phyloP scores from a whole-genome alignment of 139 green algal genomes.

The Chlorella ohadii region DNA sequence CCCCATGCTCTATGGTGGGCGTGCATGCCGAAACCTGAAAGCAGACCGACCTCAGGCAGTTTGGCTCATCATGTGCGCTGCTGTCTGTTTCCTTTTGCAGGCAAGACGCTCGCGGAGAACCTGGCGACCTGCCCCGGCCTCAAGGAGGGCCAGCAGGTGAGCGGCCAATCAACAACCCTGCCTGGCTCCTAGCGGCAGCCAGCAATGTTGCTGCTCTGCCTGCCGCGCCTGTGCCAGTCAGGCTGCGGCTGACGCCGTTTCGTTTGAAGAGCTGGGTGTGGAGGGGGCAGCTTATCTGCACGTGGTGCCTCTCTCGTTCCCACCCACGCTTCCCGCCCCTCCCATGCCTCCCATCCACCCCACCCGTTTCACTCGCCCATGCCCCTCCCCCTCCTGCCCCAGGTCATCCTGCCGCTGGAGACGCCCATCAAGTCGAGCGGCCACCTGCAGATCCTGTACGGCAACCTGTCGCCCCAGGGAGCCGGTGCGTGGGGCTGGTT shows the following conservation, averaged over 20 bases:
- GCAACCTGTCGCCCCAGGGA: conserved; percentile 94
- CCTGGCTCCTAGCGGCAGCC: too few species aligned
- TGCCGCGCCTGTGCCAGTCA: background rate
- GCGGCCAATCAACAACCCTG: too few species aligned
- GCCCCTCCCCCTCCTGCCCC: background rate
- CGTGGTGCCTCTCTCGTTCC: too few species aligned
- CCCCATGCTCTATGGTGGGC: too few species aligned
- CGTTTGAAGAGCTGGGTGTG: too few species aligned
- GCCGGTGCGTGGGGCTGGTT: conserved; percentile 40
- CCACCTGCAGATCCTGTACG: conserved; percentile 93
- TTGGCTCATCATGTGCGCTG: too few species aligned
- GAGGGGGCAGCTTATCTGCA: too few species aligned
- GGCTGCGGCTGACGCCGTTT: too few species aligned
- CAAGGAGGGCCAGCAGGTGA: conserved; percentile 76
- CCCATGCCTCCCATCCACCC: background rate
- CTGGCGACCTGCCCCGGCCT: conserved; percentile 84
- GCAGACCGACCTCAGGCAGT: too few species aligned
- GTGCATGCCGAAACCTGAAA: too few species aligned
- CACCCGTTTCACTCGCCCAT: background rate
- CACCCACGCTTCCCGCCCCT: background rate
- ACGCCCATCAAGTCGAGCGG: conserved; percentile 88
- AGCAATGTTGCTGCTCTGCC: too few species aligned
- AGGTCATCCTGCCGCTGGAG: conserved; percentile 90
- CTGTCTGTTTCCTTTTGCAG: too few species aligned
- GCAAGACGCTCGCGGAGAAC: conserved; percentile 97